These are phyloP conservation scores for Solanum commersonii DNA, from an alignment of 257 asterid genomes.

Conservation along the genomic window DNA sequence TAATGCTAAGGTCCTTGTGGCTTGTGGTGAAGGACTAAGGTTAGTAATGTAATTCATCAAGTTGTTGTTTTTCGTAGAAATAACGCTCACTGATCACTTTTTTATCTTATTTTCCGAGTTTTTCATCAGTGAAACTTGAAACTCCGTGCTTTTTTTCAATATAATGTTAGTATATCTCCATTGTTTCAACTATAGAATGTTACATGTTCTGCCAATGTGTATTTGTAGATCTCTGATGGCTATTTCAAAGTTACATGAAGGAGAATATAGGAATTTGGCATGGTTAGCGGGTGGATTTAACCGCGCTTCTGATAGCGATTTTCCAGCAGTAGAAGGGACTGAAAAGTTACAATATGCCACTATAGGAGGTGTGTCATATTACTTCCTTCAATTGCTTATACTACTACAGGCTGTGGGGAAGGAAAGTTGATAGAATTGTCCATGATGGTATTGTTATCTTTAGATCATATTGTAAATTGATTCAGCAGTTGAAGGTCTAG, in stretches of 20 bases:
- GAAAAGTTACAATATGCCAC: conserved; percentile 87
- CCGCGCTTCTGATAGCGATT: conserved; percentile 42
- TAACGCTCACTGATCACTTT: background rate
- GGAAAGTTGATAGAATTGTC: conserved; percentile 16
- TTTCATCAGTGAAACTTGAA: background rate
- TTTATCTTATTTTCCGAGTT: background rate
- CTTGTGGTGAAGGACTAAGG: conserved; percentile 95
- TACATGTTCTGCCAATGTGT: background rate
- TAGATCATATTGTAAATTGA: background rate
- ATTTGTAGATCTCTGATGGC: conserved; percentile 66
- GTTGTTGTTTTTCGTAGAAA: background rate
- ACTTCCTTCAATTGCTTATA: conserved; percentile 68
- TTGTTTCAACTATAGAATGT: background rate
- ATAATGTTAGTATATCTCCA: background rate
- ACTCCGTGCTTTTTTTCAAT: background rate
- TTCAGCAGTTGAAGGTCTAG: background rate
- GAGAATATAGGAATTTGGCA: conserved; percentile 74
- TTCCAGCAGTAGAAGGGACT: conserved; percentile 55
- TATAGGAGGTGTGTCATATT: conserved; percentile 74
- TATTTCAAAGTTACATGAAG: conserved; percentile 37
- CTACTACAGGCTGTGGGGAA: conserved; percentile 51
- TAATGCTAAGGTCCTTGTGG: conserved; percentile 56
- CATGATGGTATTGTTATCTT: background rate
- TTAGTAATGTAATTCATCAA: background rate
- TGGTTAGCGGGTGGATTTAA: conserved; percentile 87